Evolutionary conservation across 2,329 filamentous ascomycete species (phyloP).

Genomic region (Diplodia seriata): DNA sequence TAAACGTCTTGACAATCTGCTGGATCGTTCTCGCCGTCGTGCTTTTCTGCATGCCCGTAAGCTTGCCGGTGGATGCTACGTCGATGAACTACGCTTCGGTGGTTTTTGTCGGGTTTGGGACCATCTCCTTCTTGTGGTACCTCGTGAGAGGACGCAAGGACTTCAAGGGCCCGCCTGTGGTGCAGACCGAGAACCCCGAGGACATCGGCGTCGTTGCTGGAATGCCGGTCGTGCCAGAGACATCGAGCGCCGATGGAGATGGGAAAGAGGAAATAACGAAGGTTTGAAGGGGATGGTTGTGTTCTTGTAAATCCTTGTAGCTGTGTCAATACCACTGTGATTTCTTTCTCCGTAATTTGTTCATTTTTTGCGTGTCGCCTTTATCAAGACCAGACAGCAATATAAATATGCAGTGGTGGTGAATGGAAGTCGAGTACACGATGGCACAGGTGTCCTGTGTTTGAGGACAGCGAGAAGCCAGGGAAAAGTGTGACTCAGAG

Average conservation of each 20-base stretch:
- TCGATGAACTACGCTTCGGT: slow-evolving; percentile 55
- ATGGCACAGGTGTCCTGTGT: background rate
- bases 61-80: slow-evolving; percentile 49
- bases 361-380: no score
- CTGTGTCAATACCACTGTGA: slow-evolving; percentile 9
- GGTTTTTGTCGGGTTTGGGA: slow-evolving; percentile 50
- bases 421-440: no score
- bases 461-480: background rate
- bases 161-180: slow-evolving; percentile 49
- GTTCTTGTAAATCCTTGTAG: slow-evolving; percentile 4
- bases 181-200: slow-evolving; percentile 44
- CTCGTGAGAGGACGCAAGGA: slow-evolving; percentile 47
- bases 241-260: slow-evolving; percentile 17
- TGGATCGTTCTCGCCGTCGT: slow-evolving; percentile 76
- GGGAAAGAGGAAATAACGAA: slow-evolving; percentile 10
- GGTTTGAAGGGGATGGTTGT: background rate
- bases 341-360: background rate
- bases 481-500: background rate
- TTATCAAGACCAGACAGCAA: no score
- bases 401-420: no score
- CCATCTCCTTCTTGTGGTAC: slow-evolving; percentile 48
- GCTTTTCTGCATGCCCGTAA: slow-evolving; percentile 75
- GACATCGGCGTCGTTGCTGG: slow-evolving; percentile 45
- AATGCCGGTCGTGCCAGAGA: slow-evolving; percentile 40
- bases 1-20: slow-evolving; percentile 71